Conservation (phyloP, 768 basidiomycete species). For the Scleroderma bovista region DNA sequence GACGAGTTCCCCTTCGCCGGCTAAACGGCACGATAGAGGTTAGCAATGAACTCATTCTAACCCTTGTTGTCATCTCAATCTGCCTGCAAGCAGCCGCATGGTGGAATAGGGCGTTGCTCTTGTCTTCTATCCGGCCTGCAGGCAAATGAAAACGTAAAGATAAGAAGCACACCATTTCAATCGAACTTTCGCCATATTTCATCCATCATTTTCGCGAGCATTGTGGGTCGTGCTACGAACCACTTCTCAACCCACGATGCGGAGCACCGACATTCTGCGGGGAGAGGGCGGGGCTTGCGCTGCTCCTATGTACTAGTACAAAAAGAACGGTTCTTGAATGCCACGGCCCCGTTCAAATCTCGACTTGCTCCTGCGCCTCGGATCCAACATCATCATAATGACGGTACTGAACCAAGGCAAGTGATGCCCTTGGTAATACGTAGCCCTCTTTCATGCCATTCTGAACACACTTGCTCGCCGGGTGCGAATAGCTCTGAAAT, state of each 20-base stretch:
- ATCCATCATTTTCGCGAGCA: conserved; percentile 97
- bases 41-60: conserved; percentile 56
- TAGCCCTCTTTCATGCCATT: no score
- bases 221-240: conserved; percentile 85
- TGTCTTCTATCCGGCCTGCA: conserved; percentile 76
- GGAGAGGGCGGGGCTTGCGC: conserved; percentile 49
- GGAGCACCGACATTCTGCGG: conserved; percentile 77
- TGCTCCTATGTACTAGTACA: conserved; percentile 47
- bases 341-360: conserved; percentile 58
- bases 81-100: conserved; percentile 63
- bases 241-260: conserved; percentile 85
- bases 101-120: conserved; percentile 71
- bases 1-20: conserved; percentile 28
- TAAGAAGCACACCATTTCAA: conserved; percentile 45
- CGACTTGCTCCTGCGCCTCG: conserved; percentile 33
- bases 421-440: no score
- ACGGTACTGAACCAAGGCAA: no score
- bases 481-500: no score
- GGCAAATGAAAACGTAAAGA: conserved; percentile 73
- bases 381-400: conserved; percentile 40
- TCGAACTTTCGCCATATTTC: conserved; percentile 68
- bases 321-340: conserved; percentile 52
- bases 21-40: conserved; percentile 18
- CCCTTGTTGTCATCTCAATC: conserved; percentile 91
- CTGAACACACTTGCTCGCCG: no score